These are phyloP conservation scores for Euphorbia celastroides DNA, from an alignment of 441 rosid species.

Conservation along the genomic window DNA sequence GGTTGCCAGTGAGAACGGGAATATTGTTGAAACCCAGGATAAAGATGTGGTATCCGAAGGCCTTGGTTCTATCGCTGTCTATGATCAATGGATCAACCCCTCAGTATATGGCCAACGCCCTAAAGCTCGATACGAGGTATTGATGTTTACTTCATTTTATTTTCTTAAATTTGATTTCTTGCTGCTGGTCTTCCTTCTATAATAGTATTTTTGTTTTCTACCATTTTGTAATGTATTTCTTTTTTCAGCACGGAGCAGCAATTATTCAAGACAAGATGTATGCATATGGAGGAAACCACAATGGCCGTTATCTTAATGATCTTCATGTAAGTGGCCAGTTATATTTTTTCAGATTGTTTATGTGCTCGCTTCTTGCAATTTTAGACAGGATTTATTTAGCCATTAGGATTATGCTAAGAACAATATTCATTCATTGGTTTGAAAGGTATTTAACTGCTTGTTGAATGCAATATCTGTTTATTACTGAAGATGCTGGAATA, in stretches of 20 bases:
- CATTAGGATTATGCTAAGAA: background rate
- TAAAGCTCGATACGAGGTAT: constrained; percentile 92
- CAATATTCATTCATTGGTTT: background rate
- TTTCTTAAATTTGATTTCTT: constrained; percentile 13
- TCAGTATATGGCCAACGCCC: constrained; percentile 78
- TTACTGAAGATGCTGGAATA: constrained; percentile 1
- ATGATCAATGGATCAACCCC: constrained; percentile 88
- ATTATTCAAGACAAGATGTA: constrained; percentile 93
- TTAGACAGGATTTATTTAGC: background rate
- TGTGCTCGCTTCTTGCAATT: background rate
- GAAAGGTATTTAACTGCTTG: too few species aligned
- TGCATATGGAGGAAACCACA: constrained; percentile 93
- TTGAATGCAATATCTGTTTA: background rate
- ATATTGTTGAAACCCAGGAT: constrained; percentile 60
- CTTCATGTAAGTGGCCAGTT: constrained; percentile 63
- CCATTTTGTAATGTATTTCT: constrained; percentile 12
- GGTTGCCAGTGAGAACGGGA: constrained; percentile 60
- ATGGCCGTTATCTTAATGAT: constrained; percentile 95
- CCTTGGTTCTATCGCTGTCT: constrained; percentile 60
- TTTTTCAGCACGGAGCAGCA: constrained; percentile 87
- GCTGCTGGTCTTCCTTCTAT: constrained; percentile 12
- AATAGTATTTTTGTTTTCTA: constrained; percentile 17
- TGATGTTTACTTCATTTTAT: background rate
- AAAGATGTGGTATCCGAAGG: constrained; percentile 86
- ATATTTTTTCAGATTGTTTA: constrained; percentile 11